A percentile compares a stretch with the other conserved stretches of the same genome.
phyloP scores from a whole-genome alignment of 1,139 yeast species.

The Geotrichum citri-aurantii region DNA sequence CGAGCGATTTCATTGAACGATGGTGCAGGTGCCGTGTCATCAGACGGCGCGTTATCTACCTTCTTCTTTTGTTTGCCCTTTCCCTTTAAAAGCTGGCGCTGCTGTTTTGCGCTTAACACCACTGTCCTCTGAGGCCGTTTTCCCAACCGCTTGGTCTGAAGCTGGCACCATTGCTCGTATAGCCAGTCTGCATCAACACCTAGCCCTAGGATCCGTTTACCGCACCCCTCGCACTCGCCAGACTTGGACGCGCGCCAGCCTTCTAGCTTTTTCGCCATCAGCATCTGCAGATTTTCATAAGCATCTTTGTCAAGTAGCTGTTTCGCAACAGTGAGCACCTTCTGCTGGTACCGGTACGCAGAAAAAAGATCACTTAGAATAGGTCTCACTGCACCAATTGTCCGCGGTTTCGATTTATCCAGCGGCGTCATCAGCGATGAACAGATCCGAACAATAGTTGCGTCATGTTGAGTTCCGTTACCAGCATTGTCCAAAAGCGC shows the following conservation, averaged over 20 bases:
- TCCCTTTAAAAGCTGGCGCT: slow-evolving; percentile 7
- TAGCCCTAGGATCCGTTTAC: slow-evolving; percentile 58
- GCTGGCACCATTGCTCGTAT: slow-evolving; percentile 33
- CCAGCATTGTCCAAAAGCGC: slow-evolving; percentile 26
- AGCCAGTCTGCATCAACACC: slow-evolving; percentile 41
- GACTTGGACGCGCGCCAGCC: slow-evolving; percentile 58
- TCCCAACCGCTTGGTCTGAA: slow-evolving; percentile 20
- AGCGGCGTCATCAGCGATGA: slow-evolving; percentile 27
- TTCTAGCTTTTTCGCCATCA: slow-evolving; percentile 40
- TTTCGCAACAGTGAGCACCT: slow-evolving; percentile 50
- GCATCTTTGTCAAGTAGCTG: slow-evolving; percentile 52
- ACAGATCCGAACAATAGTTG: slow-evolving; percentile 28
- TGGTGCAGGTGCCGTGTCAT: background rate
- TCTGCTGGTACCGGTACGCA: slow-evolving; percentile 60
- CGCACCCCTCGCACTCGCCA: slow-evolving; percentile 65
- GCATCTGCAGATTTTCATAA: slow-evolving; percentile 40
- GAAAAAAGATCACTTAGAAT: slow-evolving; percentile 58
- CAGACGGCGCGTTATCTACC: background rate
- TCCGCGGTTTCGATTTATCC: slow-evolving; percentile 22
- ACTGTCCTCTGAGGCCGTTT: background rate
- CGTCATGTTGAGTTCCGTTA: slow-evolving; percentile 23
- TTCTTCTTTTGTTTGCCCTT: slow-evolving; percentile 14
- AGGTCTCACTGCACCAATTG: slow-evolving; percentile 44
- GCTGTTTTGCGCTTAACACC: slow-evolving; percentile 8
- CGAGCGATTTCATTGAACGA: slow-evolving; percentile 23